Evolutionary conservation across 345 rosid species (phyloP), one percentile per base, ranked within the genome.

Genomic region (Aegle marmelos): DNA sequence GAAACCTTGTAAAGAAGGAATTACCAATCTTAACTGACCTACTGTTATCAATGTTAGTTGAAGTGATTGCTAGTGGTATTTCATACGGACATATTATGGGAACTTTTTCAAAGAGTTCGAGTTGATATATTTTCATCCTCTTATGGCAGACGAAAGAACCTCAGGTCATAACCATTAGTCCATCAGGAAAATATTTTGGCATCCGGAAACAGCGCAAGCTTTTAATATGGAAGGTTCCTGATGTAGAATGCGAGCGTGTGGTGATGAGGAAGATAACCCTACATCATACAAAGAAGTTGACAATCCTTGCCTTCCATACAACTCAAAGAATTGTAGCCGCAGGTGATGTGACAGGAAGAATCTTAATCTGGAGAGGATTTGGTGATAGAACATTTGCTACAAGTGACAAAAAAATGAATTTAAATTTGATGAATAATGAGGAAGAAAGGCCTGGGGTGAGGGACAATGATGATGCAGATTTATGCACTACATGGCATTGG

Each of bases 401-500:
- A 9, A 76, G 80, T 74, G 83, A 84, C 59, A 81, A 54, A 57
- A 57, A 45, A 80, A 64, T 25, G 57, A 82, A 75, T 69, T 78
- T 57, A 33, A 88, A 73, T 66, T 37, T 80, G 2, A 64, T 36
- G 79, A 79, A 73, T 64, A 80, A 78, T 79, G 81, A 87, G 67
- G 97, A 89, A 80, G 97, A 92, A 69, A 94, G 85, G 56, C 93
- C 98, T 72, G 98, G 97, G n/a, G 98, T 96, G 72, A 86, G 98
- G 82, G 93, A 82, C 72, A 84, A 84, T 77, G 99, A 94, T 90
- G 99, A 95, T 87, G 94, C 98, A 75, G 98, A 92, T 72, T 89
- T 93, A n/a, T 94, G 98, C 68, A 82, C 97, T 72, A 91, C 97
- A 68, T 92, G 97, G 99, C 96, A 90, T 79, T 91, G 96, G 96